A percentile compares a stretch with the other conserved stretches of the same genome.
Conservation (phyloP, 495 filamentous ascomycete genomes). For the Pyrenula massariospora region DNA sequence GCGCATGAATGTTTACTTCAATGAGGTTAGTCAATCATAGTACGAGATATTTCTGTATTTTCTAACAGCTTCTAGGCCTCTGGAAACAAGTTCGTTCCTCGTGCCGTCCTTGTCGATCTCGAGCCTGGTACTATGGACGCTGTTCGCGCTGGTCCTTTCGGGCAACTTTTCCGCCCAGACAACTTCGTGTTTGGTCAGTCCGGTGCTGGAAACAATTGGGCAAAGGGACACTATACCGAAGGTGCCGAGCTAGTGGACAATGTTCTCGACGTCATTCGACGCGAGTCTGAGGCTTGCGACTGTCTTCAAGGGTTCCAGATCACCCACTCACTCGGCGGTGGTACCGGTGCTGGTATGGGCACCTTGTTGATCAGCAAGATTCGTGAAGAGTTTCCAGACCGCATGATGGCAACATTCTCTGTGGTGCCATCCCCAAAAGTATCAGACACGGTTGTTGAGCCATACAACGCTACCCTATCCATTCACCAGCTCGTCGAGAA, state of each 20-base stretch:
- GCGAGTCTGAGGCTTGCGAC: slow-evolving; percentile 97
- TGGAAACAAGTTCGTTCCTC: slow-evolving; percentile 97
- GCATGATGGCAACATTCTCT: slow-evolving; percentile 99
- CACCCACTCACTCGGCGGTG: slow-evolving; percentile 99
- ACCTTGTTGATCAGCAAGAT: slow-evolving; percentile 99
- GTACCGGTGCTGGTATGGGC: slow-evolving; percentile 99
- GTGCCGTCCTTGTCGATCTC: slow-evolving; percentile 97
- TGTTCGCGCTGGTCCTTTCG: slow-evolving; percentile 97
- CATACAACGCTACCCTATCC: slow-evolving; percentile 98
- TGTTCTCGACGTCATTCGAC: slow-evolving; percentile 96
- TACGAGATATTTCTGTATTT: background rate
- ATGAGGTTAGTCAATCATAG: slow-evolving; percentile 58
- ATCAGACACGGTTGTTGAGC: slow-evolving; percentile 98
- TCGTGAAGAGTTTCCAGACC: slow-evolving; percentile 99
- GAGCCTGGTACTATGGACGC: slow-evolving; percentile 98
- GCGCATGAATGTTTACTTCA: slow-evolving; percentile 99
- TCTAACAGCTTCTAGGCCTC: slow-evolving; percentile 51
- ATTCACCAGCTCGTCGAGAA: slow-evolving; percentile 99
- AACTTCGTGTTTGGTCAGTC: slow-evolving; percentile 99
- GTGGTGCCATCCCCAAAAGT: slow-evolving; percentile 99
- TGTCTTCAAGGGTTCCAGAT: slow-evolving; percentile 99
- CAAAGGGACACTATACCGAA: slow-evolving; percentile 99
- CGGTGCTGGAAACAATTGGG: slow-evolving; percentile 99
- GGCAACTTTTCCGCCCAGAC: slow-evolving; percentile 98
- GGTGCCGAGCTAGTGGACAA: slow-evolving; percentile 98